Conservation (phyloP, 805 yeast species). For the Cyberlindnera mycetangii region DNA sequence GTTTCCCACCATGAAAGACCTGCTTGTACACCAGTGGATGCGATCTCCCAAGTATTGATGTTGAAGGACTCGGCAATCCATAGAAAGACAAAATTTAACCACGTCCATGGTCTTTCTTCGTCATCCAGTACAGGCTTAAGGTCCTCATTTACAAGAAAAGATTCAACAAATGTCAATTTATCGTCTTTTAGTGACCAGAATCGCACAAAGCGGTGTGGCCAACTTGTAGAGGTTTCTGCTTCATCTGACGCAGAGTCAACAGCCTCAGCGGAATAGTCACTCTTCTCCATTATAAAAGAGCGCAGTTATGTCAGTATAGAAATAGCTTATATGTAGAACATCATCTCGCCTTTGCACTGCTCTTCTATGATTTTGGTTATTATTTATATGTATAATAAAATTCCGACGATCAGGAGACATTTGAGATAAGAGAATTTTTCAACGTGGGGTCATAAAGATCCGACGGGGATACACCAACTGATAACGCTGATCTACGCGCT, state of each 20-base stretch:
- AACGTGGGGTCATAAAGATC: too few species aligned
- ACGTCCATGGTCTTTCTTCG: constrained; percentile 75
- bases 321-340: too few species aligned
- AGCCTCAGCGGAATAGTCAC: not conserved
- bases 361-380: too few species aligned
- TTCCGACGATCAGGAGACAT: too few species aligned
- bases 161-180: constrained; percentile 51
- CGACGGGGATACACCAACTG: not conserved
- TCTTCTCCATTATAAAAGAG: constrained; percentile 1
- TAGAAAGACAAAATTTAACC: constrained; percentile 76
- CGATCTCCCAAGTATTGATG: constrained; percentile 89
- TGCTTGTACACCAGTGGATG: constrained; percentile 75
- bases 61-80: constrained; percentile 92
- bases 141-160: constrained; percentile 72
- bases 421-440: too few species aligned
- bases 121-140: constrained; percentile 69
- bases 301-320: too few species aligned
- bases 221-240: not conserved
- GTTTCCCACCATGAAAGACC: constrained; percentile 91
- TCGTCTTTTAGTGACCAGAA: constrained; percentile 12
- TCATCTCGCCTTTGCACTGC: too few species aligned
- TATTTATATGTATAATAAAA: too few species aligned
- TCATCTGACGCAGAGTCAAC: not conserved
- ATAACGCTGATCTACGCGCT: too few species aligned
- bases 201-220: not conserved